Evolutionary conservation across 2,329 filamentous ascomycete species (phyloP).

Genomic region (Diaporthe humulicola): DNA sequence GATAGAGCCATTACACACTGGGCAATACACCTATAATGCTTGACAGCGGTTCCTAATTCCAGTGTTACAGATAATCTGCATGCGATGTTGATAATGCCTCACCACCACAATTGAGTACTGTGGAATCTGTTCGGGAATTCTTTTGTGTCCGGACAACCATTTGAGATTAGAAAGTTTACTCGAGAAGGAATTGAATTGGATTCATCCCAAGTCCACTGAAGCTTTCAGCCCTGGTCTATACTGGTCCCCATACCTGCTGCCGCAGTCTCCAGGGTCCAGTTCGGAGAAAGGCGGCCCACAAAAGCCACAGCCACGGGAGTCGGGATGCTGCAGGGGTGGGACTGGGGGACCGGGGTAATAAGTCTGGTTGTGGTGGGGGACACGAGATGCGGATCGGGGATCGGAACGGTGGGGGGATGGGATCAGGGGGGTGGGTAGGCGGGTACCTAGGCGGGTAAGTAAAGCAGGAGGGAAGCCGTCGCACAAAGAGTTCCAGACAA

Average conservation of each 20-base stretch:
- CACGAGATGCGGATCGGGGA: not conserved
- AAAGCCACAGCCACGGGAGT: not conserved
- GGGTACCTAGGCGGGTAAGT: not conserved
- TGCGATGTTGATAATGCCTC: not conserved
- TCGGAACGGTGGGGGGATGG: slow-evolving; percentile 37
- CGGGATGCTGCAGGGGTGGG: slow-evolving; percentile 15
- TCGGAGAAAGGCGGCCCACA: not conserved
- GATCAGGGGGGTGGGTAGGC: not conserved
- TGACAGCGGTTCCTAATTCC: not conserved
- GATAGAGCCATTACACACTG: not conserved
- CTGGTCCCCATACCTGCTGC: not conserved
- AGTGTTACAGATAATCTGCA: not conserved
- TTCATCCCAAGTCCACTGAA: not conserved
- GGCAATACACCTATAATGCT: not conserved
- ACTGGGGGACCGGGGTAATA: not conserved
- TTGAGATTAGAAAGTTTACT: not conserved
- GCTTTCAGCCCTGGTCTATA: not conserved
- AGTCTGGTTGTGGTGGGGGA: not conserved
- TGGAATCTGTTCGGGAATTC: not conserved
- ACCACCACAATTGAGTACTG: not conserved
- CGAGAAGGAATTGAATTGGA: not conserved
- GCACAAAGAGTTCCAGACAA: not conserved
- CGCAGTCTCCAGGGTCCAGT: not conserved
- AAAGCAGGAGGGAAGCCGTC: not conserved
- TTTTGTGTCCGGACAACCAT: not conserved